Conservation (phyloP, 140 eudicot species). For the Bidens hawaiensis region DNA sequence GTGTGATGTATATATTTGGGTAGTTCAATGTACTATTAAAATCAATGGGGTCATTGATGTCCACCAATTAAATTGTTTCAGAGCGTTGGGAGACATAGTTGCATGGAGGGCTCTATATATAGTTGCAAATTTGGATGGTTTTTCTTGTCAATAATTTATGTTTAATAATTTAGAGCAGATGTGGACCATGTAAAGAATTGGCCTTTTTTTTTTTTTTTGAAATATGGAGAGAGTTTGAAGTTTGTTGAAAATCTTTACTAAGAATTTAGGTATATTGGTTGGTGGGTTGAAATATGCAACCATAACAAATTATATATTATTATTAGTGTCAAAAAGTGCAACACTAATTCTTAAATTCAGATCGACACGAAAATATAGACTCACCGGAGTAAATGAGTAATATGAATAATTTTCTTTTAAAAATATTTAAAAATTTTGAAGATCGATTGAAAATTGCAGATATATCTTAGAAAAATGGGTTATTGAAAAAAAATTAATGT, state of each 20-base stretch:
- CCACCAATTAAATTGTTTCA: slow-evolving; percentile 14
- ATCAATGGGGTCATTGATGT: slow-evolving; percentile 27
- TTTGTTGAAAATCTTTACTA: slow-evolving; percentile 1
- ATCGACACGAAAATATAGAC: too few relatives aligned
- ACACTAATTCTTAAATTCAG: too few relatives aligned
- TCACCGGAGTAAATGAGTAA: too few relatives aligned
- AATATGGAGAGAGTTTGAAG: slow-evolving; percentile 6
- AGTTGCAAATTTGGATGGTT: slow-evolving; percentile 6
- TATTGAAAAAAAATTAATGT: too few relatives aligned
- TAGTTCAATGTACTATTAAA: slow-evolving; percentile 19
- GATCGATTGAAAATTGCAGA: too few relatives aligned
- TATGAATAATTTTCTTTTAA: too few relatives aligned
- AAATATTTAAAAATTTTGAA: too few relatives aligned
- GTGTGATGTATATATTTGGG: not conserved
- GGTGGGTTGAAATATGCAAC: too few relatives aligned
- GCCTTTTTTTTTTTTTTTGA: not conserved
- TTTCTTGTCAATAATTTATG: not conserved
- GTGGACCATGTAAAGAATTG: slow-evolving; percentile 10
- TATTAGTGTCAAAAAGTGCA: too few relatives aligned
- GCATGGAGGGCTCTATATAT: too few relatives aligned
- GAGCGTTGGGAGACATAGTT: slow-evolving; percentile 29
- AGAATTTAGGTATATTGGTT: not conserved
- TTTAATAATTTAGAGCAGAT: slow-evolving; percentile 5
- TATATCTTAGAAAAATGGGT: too few relatives aligned
- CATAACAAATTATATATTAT: too few relatives aligned